These are phyloP conservation scores for Trichosporon ovoides DNA, from an alignment of 1,284 basidiomycete genomes.

Conservation along the genomic window DNA sequence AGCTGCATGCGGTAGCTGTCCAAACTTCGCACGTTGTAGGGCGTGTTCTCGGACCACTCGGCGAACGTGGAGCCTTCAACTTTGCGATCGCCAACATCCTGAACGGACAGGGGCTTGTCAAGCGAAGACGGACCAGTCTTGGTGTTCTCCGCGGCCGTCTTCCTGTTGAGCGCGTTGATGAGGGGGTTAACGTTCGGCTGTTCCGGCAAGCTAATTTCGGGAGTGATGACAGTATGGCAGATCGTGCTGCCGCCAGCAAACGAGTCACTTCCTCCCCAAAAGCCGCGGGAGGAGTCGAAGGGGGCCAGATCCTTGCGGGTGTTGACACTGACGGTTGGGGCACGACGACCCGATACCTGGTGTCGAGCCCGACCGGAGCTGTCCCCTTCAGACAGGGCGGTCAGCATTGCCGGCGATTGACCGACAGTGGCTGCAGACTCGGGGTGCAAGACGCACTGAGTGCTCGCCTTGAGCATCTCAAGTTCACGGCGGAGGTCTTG, in stretches of 20 bases:
- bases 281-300: conserved; percentile 51
- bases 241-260: conserved; percentile 63
- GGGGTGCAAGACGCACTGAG: conserved; percentile 50
- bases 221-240: conserved; percentile 76
- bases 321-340: conserved; percentile 53
- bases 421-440: conserved; percentile 35
- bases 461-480: conserved; percentile 65
- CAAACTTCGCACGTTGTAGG: conserved; percentile 73
- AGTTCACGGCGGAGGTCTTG: conserved; percentile 76
- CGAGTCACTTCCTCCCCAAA: conserved; percentile 61
- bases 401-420: conserved; percentile 41
- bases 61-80: conserved; percentile 61
- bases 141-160: conserved; percentile 6
- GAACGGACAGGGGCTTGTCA: conserved; percentile 20
- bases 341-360: conserved; percentile 12
- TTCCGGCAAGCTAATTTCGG: conserved; percentile 52
- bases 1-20: conserved; percentile 81
- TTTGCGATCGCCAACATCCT: conserved; percentile 38
- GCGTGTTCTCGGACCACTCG: conserved; percentile 59
- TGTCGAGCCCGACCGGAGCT: not conserved
- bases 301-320: conserved; percentile 68
- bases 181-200: conserved; percentile 72
- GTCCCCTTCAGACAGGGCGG: conserved; percentile 31
- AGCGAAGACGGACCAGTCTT: not conserved
- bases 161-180: conserved; percentile 52